phyloP scores from a whole-genome alignment of 805 yeast species.

The Ogataea neopini region DNA sequence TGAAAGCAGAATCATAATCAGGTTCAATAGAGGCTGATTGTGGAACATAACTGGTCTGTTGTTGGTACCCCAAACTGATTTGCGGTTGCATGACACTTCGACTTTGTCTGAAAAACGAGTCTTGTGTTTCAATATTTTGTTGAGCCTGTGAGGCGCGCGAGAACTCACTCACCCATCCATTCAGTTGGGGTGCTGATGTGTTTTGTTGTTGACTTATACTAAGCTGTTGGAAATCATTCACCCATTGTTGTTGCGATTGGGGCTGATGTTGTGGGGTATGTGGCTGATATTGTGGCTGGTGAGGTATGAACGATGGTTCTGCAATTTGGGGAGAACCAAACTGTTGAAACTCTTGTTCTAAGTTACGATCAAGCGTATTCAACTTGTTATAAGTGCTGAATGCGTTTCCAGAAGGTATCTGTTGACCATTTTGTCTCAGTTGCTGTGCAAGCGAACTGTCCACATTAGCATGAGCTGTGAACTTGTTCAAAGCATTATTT shows the following conservation, averaged over 20 bases:
- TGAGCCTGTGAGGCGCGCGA: conserved; percentile 11
- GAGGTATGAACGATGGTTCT: not conserved
- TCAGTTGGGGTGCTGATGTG: not conserved
- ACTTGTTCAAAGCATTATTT: conserved; percentile 44
- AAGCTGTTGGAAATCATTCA: conserved; percentile 25
- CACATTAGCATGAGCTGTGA: conserved; percentile 41
- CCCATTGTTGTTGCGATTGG: conserved; percentile 18
- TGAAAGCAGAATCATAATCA: conserved; percentile 32
- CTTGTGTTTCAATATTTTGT: conserved; percentile 9
- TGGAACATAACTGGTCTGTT: not conserved
- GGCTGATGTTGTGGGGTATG: conserved; percentile 8
- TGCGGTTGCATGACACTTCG: conserved; percentile 6
- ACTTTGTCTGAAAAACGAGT: conserved; percentile 8
- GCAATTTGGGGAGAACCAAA: conserved; percentile 6
- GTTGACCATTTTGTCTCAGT: conserved; percentile 16
- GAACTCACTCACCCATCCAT: conserved; percentile 21
- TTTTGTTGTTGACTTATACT: conserved; percentile 7
- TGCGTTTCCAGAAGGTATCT: not conserved
- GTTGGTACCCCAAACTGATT: not conserved
- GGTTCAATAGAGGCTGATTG: not conserved
- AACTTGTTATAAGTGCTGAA: conserved; percentile 15
- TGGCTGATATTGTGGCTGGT: conserved; percentile 1
- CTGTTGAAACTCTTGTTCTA: conserved; percentile 30
- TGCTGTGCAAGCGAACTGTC: conserved; percentile 44
- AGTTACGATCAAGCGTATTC: conserved; percentile 32